phyloP scores from a whole-genome alignment of 2,329 filamentous ascomycete species.

The Colletotrichum costaricense region DNA sequence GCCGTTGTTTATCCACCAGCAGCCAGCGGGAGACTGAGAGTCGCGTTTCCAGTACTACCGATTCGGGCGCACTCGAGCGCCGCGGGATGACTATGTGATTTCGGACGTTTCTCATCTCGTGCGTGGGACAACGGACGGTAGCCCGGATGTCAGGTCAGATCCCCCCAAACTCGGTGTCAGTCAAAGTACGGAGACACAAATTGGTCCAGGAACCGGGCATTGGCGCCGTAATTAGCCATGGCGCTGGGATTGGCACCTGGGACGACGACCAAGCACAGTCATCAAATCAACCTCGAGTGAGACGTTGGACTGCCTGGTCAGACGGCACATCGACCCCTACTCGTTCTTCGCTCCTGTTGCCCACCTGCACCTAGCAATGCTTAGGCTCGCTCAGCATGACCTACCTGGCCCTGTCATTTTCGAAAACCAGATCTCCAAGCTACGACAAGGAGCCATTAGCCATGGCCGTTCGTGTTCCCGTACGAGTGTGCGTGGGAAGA shows the following conservation, averaged over 20 bases:
- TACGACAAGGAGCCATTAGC: constrained; percentile 1
- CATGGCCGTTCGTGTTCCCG: neutral
- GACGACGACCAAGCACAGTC: constrained; percentile 11
- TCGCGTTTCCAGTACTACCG: neutral
- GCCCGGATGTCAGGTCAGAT: constrained; percentile 16
- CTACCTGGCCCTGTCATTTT: neutral
- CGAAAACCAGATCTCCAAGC: constrained; percentile 2
- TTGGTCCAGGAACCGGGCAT: constrained; percentile 12
- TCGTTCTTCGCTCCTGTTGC: neutral
- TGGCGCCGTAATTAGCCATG: constrained; percentile 16
- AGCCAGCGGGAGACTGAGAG: neutral
- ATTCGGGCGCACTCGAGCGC: constrained; percentile 9
- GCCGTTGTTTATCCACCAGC: constrained; percentile 17
- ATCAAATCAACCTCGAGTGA: constrained; percentile 6
- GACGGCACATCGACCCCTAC: constrained; percentile 10
- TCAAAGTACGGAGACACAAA: neutral
- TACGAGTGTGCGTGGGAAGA: constrained; percentile 1
- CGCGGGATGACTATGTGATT: constrained; percentile 2
- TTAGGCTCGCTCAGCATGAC: neutral
- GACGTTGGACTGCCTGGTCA: constrained; percentile 18
- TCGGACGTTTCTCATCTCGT: constrained; percentile 27
- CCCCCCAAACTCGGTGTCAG: neutral
- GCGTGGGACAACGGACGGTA: constrained; percentile 24
- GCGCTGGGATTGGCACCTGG: constrained; percentile 23
- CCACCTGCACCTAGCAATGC: too few relatives aligned